A percentile compares a stretch with the other conserved stretches of the same genome.
These are phyloP conservation scores for Paecilomyces sp. DNA, from an alignment of 2,329 filamentous ascomycete species.

Conservation along the genomic window DNA sequence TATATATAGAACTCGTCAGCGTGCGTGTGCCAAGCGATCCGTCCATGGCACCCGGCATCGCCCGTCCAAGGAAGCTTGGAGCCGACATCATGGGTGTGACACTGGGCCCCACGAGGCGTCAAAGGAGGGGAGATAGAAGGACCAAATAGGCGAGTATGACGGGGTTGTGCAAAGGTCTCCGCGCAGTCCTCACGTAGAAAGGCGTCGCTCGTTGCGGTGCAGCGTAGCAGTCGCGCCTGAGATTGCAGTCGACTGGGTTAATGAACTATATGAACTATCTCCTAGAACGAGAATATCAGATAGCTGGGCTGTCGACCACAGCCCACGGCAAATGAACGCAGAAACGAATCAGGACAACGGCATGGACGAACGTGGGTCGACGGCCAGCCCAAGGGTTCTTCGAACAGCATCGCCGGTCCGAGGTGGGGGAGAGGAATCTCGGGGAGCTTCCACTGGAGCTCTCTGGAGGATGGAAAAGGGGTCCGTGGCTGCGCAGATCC, in stretches of 20 bases:
- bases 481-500: not conserved
- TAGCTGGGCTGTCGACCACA: not conserved
- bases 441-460: not conserved
- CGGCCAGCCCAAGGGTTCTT: not conserved
- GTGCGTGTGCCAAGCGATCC: not conserved
- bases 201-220: not conserved
- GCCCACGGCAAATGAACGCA: not conserved
- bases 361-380: not conserved
- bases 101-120: not conserved
- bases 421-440: not conserved
- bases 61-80: not conserved
- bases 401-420: not conserved
- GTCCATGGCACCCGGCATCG: not conserved
- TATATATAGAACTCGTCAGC: not conserved
- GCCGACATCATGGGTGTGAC: not conserved
- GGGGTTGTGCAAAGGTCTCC: not conserved
- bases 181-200: not conserved
- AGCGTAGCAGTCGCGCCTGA: not conserved
- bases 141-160: not conserved
- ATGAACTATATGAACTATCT: not conserved
- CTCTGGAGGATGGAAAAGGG: not conserved
- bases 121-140: not conserved
- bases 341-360: not conserved
- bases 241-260: not conserved
- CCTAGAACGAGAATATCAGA: not conserved